These are phyloP conservation scores for Russula ochroleuca DNA, from an alignment of 768 basidiomycete genomes.

Conservation along the genomic window DNA sequence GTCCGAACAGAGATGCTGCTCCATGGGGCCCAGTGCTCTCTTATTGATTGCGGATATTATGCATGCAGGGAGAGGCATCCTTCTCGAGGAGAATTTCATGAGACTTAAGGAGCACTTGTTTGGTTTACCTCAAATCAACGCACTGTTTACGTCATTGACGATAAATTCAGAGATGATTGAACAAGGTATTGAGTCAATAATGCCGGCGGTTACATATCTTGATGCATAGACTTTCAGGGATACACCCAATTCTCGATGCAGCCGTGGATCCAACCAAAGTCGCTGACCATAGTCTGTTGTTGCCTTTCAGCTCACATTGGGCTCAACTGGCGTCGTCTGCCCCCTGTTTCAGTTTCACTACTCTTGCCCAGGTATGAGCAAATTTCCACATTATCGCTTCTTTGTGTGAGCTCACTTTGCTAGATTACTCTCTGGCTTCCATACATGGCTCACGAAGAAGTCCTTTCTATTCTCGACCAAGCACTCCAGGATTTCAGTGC, in stretches of 20 bases:
- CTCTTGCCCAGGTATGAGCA: conserved; percentile 14
- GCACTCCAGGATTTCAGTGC: background rate
- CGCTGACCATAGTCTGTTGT: conserved; percentile 17
- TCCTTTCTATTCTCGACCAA: conserved; percentile 45
- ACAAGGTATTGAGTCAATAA: conserved; percentile 10
- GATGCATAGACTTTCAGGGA: background rate
- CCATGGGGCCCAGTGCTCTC: background rate
- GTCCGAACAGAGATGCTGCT: background rate
- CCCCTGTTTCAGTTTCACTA: background rate
- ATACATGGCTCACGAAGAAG: conserved; percentile 43
- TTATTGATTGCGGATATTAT: conserved; percentile 19
- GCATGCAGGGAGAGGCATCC: conserved; percentile 4
- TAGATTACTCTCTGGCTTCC: conserved; percentile 48
- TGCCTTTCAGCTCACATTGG: conserved; percentile 17
- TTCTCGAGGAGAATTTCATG: conserved; percentile 6
- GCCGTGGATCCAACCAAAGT: conserved; percentile 7
- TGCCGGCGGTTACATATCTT: background rate
- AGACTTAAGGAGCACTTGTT: conserved; percentile 20
- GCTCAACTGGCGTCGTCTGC: conserved; percentile 16
- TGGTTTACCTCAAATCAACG: conserved; percentile 8
- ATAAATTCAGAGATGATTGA: conserved; percentile 2
- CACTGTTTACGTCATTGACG: conserved; percentile 9
- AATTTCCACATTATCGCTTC: too few relatives aligned
- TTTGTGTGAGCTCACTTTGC: background rate
- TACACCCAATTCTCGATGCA: conserved; percentile 10